A percentile compares a stretch with the other conserved stretches of the same genome.
These are phyloP conservation scores for Citeromyces hawaiiensis DNA, from an alignment of 1,139 yeast genomes.

Conservation along the genomic window DNA sequence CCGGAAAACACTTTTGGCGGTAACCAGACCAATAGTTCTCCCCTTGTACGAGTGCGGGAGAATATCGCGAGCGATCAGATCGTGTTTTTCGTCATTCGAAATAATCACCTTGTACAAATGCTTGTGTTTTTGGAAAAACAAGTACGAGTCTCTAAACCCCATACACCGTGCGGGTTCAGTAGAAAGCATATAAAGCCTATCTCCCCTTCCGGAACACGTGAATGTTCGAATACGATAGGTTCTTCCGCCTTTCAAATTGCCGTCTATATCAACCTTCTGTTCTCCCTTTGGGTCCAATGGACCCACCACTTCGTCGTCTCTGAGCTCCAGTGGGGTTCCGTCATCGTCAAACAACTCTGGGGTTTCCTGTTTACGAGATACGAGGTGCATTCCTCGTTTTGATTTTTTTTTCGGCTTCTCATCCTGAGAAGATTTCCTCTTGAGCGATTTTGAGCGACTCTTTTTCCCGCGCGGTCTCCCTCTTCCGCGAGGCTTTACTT, in stretches of 20 bases:
- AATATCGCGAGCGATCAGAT: slow-evolving; percentile 66
- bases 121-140: slow-evolving; percentile 77
- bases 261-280: slow-evolving; percentile 54
- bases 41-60: slow-evolving; percentile 89
- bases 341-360: slow-evolving; percentile 24
- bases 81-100: slow-evolving; percentile 68
- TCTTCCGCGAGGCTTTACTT: too few species aligned
- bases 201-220: slow-evolving; percentile 63
- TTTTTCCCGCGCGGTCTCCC: too few species aligned
- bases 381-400: too few species aligned
- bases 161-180: slow-evolving; percentile 94
- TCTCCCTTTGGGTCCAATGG: slow-evolving; percentile 76
- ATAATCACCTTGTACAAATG: slow-evolving; percentile 60
- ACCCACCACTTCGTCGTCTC: slow-evolving; percentile 73
- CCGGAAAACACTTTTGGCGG: slow-evolving; percentile 80
- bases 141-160: slow-evolving; percentile 88
- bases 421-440: too few species aligned
- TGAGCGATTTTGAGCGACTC: too few species aligned
- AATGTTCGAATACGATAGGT: slow-evolving; percentile 73
- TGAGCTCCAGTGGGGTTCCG: slow-evolving; percentile 38
- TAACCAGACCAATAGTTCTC: slow-evolving; percentile 76
- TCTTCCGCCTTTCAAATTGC: slow-evolving; percentile 65
- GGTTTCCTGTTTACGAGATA: background rate
- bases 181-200: slow-evolving; percentile 71
- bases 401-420: too few species aligned